Base-by-base conservation (phyloP, 2,329 filamentous ascomycete species). In the Ceratocystis smalleyi region DNA sequence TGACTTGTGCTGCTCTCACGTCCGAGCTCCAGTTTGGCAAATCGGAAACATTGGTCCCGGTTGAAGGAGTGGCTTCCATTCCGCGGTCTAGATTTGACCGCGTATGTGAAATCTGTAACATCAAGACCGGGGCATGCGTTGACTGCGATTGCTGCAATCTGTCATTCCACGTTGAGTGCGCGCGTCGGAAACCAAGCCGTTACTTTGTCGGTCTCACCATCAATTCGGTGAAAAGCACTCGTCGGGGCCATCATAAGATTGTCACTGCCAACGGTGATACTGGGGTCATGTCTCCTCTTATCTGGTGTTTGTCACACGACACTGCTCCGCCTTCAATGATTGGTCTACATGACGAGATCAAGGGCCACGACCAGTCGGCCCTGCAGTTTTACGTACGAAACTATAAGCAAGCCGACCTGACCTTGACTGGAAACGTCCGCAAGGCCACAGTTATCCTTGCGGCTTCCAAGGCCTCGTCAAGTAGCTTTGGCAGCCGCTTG, bases 231-330 rank as follows among this genome's bases (percentile, higher is more conserved):
- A 97, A 99, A 75, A 87, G 87, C 62, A 95, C 90, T 19, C 83
- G 91, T 43, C 84, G 89, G 68, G 91, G 96, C 69, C 85, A 89
- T 67, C 81, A 87, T 70, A 88, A 82, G 67, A 88, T 89, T 57
- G 87, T 96, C 49, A 90, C 84, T 54, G 80, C 97, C 43, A 88
- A 88, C 54, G 84, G 84, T 17, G 91, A 96, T 71, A 86, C 80
- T 40, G 94, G 94, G 15, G 82, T 81, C n/a, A 87, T 95, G 79
- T 84, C 84, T n/a, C 88, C 94, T 1, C 85, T 82, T 5, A 81
- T 97, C 6, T 96, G 90, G 87, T 99, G 94, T 77, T 91, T 91
- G 72, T 88, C 94, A 63, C 94, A 99, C 73, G 75, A 80, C n/a
- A 80, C 83, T 3, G 78, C 83, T 54, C 90, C 91, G 73, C 83